Base-by-base conservation (phyloP, 257 asterid species). In the Jacaranda copaia region DNA sequence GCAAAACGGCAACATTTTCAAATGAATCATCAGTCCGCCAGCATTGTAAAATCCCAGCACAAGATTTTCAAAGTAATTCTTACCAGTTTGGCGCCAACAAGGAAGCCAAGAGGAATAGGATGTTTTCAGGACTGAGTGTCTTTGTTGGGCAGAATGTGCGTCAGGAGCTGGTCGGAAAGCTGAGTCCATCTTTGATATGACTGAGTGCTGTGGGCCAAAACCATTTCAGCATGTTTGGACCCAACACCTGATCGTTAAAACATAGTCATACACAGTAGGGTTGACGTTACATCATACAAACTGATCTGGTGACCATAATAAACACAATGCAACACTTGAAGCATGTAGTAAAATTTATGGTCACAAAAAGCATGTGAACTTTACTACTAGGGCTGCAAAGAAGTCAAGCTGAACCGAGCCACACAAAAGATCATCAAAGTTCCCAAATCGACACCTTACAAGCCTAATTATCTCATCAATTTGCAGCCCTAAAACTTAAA, bases 181-280 rank as follows among this genome's bases (percentile, higher is more conserved):
- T 82, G 70, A 91, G 89, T 57, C 98, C 99, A 25, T 92, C 93
- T 87, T 91, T 92, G 74, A 94, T 77, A 80, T 94, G 99, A 80
- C 91, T 81, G 51, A 66, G 55, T 48, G 98, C 89, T 8, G 89
- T 79, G 2, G 99, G 99, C 87, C 96, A 92, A 45, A 85, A 78
- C 99, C 99, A 94, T 81, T 88, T 91, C 53, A 94, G 81, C 89
- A 87, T 83, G 83, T 85, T 81, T 45, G 98, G 94, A 78, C 98
- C 98, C 77, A 94, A 87, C 6, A 91, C 89, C 97, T 94, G 89
- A 80, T 36, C 32, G 2, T 4, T 42, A 80, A 16, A 14, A 52
- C 56, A 70, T 18, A 16, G 13, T 65, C 42, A 70, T 20, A 53
- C 7, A 0, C 2, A 25, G 43, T 61, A 57, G 51, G 46, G 8